Base-by-base conservation (phyloP, 768 basidiomycete species). In the Suillus decipiens region DNA sequence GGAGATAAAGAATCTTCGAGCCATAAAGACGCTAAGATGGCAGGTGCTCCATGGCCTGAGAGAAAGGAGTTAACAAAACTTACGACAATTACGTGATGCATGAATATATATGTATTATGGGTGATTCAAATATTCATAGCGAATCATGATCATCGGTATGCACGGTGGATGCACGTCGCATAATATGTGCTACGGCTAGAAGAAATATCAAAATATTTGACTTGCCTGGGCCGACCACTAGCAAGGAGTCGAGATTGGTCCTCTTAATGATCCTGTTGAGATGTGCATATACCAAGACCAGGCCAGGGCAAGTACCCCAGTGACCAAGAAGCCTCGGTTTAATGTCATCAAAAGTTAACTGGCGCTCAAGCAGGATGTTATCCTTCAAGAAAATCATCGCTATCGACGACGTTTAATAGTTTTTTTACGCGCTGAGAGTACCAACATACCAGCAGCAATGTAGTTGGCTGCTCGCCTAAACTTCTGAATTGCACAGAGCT, bases 311-410 rank as follows among this genome's bases (percentile, higher is more conserved):
- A 34, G 90, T 91, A 34, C 90, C 91, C 89, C 90, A 92, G 69
- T 93, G 92, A 0, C 93, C 92, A 9, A 94, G 82, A 31, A 94
- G 82, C 69, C 92, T 86, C 47, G 82, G 80, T 77, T 96, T 95
- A 78, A 96, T 88, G 72, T 94, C 83, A 50, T 89, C 86, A 34
- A 82, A 77, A 22, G 78, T 81, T 47, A 92, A 76, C 34, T 81
- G 74, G 39, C 84, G 76, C 63, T 89, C 84, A 37, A 95, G 76
- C 2, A 93, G 81, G 12, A 86, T 83, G 65, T 95, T 90, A 66
- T 83, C 78, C 64, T 84, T 87, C 63, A 96, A 78, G 78, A 93
- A 96, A 65, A 95, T 94, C 90, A 91, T 93, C 1, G 92, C 92
- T 87, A 61, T 48, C 31, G 60, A 45, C 2, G 22, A 1, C 15